Base-by-base conservation (phyloP, 768 basidiomycete species). In the Pulveroboletus sp. region DNA sequence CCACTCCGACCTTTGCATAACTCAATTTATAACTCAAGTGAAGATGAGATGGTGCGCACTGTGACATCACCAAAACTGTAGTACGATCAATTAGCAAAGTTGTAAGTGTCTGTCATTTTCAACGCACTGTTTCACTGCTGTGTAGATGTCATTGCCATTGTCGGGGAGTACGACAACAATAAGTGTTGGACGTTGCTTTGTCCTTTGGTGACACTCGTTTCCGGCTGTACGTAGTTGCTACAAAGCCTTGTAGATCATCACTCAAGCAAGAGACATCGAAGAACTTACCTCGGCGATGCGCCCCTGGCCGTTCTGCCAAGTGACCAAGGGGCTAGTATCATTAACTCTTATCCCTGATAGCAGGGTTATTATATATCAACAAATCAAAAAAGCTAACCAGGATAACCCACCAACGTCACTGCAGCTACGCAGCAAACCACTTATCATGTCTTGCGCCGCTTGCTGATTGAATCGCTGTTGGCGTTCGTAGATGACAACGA, bases 91-190 rank as follows among this genome's bases (percentile, higher is more conserved):
- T 55, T 10, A 48, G 27, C 45, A 17, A 18, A 39, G 26, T 39
- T 15, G 28, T 5, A 49, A 38, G 28, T 41, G 36, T 15, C 44
- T n/a, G 26, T 17, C 17, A 2, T 24, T 46, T 28, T 41, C 17
- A 47, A 75, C 82, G 54, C 59, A 91, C 88, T 89, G 83, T 69
- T 91, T 91, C 24, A 90, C 78, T 17, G 81, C 79, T 2, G 77
- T 82, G 57, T 91, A 91, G 9, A 89, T 79, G 44, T 91, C 86
- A 37, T 84, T 82, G 1, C 82, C 84, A 2, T 78, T 79, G 53
- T 90, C 84, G 0, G 88, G 89, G 17, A 91, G 73, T 36, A 91
- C 64, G 26, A 82, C 77, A 1, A 90, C 79, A 21, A 89, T 72
- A 3, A 91, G 72, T 8, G 70, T 71, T 1, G 88, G 86, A 1